Percentiles rank a stretch among this genome's conserved stretches.
Evolutionary conservation across 2,329 filamentous ascomycete genomes (phyloP).

Genomic region (Aspergillus bombycis): DNA sequence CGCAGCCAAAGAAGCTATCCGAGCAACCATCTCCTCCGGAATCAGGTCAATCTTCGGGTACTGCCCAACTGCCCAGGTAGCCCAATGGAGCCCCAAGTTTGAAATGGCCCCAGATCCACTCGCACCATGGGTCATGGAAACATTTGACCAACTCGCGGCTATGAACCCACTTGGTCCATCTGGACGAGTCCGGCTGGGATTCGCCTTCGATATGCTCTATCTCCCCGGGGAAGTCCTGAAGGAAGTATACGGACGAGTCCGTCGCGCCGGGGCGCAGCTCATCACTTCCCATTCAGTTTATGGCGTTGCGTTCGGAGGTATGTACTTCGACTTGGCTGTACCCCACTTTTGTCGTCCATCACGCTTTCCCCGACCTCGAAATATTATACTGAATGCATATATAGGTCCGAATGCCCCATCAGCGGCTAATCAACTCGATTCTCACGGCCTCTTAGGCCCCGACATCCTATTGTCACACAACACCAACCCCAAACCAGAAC

Average conservation of each 20-base stretch:
- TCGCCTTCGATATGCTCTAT: conserved; percentile 32
- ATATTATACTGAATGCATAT: not conserved
- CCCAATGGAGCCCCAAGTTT: conserved; percentile 26
- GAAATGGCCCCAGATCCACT: conserved; percentile 20
- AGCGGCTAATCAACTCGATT: conserved; percentile 11
- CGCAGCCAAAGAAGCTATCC: conserved; percentile 24
- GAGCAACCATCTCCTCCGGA: conserved; percentile 31
- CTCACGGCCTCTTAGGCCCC: conserved; percentile 22
- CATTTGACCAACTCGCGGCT: conserved; percentile 21
- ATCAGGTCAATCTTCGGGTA: conserved; percentile 35
- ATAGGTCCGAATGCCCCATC: not conserved
- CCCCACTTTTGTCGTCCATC: not conserved
- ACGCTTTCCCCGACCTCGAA: not conserved
- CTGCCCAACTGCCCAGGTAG: conserved; percentile 21
- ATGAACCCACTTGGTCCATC: conserved; percentile 25
- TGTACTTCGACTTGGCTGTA: not conserved
- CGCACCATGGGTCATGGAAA: conserved; percentile 29
- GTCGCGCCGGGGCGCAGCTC: conserved; percentile 23
- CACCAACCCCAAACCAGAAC: conserved; percentile 23
- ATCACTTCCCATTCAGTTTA: conserved; percentile 30
- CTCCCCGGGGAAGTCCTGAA: conserved; percentile 29
- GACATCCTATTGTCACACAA: conserved; percentile 30
- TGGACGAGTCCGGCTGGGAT: conserved; percentile 30
- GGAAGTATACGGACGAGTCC: conserved; percentile 21
- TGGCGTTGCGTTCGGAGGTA: not conserved